Conservation (phyloP, 2,329 filamentous ascomycete genomes). For the Exserohilum rostratum region DNA sequence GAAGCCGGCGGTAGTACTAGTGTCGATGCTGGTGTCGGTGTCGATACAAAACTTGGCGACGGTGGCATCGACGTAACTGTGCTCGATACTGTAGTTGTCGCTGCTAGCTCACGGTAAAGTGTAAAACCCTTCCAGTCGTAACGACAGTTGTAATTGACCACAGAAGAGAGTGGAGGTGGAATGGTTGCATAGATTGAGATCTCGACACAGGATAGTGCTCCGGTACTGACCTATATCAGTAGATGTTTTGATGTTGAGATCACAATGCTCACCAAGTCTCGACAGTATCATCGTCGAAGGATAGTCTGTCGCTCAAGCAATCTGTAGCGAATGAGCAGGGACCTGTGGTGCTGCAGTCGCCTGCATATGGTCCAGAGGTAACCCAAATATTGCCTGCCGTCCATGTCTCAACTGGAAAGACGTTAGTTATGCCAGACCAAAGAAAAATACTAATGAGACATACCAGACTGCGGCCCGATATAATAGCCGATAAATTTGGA, state of each 20-base stretch:
- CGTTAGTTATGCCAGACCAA: background rate
- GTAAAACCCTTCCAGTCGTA: background rate
- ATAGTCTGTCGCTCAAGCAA: background rate
- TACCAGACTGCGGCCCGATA: background rate
- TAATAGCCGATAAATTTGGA: background rate
- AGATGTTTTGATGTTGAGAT: background rate
- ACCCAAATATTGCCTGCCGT: background rate
- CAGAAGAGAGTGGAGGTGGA: constrained; percentile 4
- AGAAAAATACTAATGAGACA: background rate
- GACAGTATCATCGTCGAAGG: background rate
- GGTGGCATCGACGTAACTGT: background rate
- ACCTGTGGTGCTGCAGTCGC: background rate
- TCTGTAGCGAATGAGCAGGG: background rate
- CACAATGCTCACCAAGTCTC: background rate
- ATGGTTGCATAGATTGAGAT: constrained; percentile 6
- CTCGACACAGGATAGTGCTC: background rate
- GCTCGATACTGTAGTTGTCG: background rate
- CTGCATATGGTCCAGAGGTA: background rate
- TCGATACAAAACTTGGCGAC: background rate
- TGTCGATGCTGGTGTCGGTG: background rate
- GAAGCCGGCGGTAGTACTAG: background rate
- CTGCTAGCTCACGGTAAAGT: background rate
- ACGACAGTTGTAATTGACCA: constrained; percentile 1
- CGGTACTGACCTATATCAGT: background rate
- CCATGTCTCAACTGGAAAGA: background rate